A percentile compares a stretch with the other conserved stretches of the same genome.
phyloP scores from a whole-genome alignment of 345 rosid genomes.

The Citrus reticulata region DNA sequence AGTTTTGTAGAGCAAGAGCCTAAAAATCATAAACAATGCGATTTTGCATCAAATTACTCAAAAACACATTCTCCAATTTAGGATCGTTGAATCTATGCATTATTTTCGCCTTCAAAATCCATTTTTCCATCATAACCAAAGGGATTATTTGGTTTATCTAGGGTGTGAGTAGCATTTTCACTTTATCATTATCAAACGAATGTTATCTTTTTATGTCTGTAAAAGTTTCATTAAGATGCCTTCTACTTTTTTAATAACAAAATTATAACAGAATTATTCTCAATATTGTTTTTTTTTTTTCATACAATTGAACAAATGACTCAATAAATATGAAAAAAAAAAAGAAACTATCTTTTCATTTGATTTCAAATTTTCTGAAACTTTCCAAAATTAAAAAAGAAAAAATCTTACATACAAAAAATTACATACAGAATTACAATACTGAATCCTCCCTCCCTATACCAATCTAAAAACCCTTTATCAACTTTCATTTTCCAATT shows the following conservation, averaged over 20 bases:
- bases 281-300: no score
- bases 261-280: no score
- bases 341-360: not conserved
- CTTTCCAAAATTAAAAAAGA: conserved; percentile 14
- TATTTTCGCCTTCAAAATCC: not conserved
- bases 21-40: not conserved
- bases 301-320: not conserved
- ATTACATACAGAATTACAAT: conserved; percentile 41
- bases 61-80: not conserved
- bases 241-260: no score
- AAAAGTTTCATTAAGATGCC: no score
- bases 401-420: conserved; percentile 41
- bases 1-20: not conserved
- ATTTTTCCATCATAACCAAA: no score
- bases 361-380: not conserved
- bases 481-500: conserved; percentile 4
- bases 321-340: no score
- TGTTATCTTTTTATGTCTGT: no score
- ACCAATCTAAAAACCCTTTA: conserved; percentile 26
- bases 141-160: no score
- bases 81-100: not conserved
- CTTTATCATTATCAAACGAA: no score
- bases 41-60: not conserved
- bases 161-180: no score
- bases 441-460: conserved; percentile 22